These are phyloP conservation scores for Ascochyta pisi DNA, from an alignment of 2,329 filamentous ascomycete species.

Conservation along the genomic window DNA sequence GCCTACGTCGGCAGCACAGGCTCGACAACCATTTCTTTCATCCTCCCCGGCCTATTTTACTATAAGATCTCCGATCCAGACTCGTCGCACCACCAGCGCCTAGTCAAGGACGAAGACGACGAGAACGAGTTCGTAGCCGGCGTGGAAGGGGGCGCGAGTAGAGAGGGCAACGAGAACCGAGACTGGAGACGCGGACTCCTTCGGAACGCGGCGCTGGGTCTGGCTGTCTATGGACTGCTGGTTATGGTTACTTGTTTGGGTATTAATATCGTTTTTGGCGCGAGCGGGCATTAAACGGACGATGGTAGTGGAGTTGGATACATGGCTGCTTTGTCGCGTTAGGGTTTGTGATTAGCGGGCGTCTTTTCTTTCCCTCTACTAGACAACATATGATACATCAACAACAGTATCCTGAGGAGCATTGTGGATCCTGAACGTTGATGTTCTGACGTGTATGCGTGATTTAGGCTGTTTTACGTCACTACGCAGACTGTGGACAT, in stretches of 20 bases:
- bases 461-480: no score
- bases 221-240: slow-evolving; percentile 82
- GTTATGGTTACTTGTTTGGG: slow-evolving; percentile 90
- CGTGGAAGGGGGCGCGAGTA: slow-evolving; percentile 53
- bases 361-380: no score
- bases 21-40: slow-evolving; percentile 95
- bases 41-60: slow-evolving; percentile 94
- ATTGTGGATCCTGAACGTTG: no score
- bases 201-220: slow-evolving; percentile 73
- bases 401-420: no score
- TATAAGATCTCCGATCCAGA: slow-evolving; percentile 97
- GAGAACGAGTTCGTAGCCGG: slow-evolving; percentile 67
- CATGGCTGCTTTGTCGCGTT: neutral
- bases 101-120: slow-evolving; percentile 91
- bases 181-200: slow-evolving; percentile 70
- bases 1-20: slow-evolving; percentile 96
- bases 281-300: slow-evolving; percentile 2
- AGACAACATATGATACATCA: no score
- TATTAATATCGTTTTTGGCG: slow-evolving; percentile 79
- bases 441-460: no score
- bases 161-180: slow-evolving; percentile 61
- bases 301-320: no score
- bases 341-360: no score
- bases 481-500: no score
- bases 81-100: slow-evolving; percentile 81